Conservation (phyloP, 2,329 filamentous ascomycete species). For the Mycosphaerelloides madeirae region DNA sequence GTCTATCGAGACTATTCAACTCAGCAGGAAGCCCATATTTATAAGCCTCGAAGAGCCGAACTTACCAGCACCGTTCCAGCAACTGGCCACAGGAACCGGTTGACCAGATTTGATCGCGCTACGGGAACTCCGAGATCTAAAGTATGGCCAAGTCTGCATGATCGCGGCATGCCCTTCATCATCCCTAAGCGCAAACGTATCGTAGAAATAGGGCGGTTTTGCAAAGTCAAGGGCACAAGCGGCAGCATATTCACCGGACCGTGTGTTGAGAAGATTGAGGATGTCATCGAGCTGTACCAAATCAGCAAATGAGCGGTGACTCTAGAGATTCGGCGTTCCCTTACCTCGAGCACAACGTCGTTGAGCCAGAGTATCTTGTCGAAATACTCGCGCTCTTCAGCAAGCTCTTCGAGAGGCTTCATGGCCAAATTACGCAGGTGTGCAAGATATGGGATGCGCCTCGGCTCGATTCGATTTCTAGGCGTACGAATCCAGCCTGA, state of each 20-base stretch:
- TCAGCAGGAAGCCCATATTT: constrained; percentile 48
- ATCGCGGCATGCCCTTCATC: constrained; percentile 47
- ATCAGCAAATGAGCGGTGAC: too few relatives aligned
- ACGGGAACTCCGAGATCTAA: constrained; percentile 48
- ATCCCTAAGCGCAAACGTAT: constrained; percentile 60
- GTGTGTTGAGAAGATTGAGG: constrained; percentile 53
- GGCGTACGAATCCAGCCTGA: constrained; percentile 63
- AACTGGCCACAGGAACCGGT: constrained; percentile 57
- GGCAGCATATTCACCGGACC: constrained; percentile 55
- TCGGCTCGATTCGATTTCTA: constrained; percentile 50
- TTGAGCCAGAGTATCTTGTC: constrained; percentile 60
- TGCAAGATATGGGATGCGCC: constrained; percentile 66
- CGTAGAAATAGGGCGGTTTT: constrained; percentile 53
- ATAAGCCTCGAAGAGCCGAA: too few relatives aligned
- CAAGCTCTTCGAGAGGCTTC: constrained; percentile 52
- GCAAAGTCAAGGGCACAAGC: constrained; percentile 60
- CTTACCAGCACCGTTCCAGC: constrained; percentile 67
- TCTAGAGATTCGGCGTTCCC: constrained; percentile 57
- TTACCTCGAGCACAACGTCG: constrained; percentile 59
- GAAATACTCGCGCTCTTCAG: constrained; percentile 48
- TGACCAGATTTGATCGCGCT: constrained; percentile 49
- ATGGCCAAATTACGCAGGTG: constrained; percentile 59
- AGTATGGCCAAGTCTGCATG: constrained; percentile 58
- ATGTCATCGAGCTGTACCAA: too few relatives aligned
- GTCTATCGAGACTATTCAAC: constrained; percentile 46